These are phyloP conservation scores for Cercospora sojina DNA, from an alignment of 2,329 filamentous ascomycete species.

Conservation along the genomic window DNA sequence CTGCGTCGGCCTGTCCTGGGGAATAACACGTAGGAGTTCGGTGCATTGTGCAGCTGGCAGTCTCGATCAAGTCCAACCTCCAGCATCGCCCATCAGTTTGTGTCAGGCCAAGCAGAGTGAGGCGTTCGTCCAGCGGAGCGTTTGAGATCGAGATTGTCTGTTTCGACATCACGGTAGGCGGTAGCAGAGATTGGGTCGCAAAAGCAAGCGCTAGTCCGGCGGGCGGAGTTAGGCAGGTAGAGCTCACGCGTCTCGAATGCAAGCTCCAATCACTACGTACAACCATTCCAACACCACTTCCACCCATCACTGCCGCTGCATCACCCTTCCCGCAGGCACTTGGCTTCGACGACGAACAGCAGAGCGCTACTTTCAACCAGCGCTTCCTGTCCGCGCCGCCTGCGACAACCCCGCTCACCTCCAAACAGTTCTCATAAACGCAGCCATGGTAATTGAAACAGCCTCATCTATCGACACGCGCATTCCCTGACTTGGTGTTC, in stretches of 20 bases:
- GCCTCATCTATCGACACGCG: slow-evolving; percentile 6
- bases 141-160: not conserved
- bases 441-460: slow-evolving; percentile 34
- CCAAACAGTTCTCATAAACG: slow-evolving; percentile 11
- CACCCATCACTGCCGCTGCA: not conserved
- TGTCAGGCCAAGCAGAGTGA: not conserved
- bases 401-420: slow-evolving; percentile 7
- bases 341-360: not conserved
- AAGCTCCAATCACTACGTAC: slow-evolving; percentile 11
- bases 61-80: not conserved
- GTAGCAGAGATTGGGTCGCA: not conserved
- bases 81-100: not conserved
- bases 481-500: not conserved
- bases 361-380: not conserved
- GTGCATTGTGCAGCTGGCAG: not conserved
- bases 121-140: not conserved
- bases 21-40: not conserved
- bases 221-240: slow-evolving; percentile 10
- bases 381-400: not conserved
- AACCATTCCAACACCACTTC: not conserved
- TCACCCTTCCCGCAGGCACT: not conserved
- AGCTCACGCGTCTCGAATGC: slow-evolving; percentile 12
- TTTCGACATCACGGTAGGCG: not conserved
- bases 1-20: not conserved
- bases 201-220: slow-evolving; percentile 3